phyloP scores from a whole-genome alignment of 2,329 filamentous ascomycete species.

The Pyrenophora teres region DNA sequence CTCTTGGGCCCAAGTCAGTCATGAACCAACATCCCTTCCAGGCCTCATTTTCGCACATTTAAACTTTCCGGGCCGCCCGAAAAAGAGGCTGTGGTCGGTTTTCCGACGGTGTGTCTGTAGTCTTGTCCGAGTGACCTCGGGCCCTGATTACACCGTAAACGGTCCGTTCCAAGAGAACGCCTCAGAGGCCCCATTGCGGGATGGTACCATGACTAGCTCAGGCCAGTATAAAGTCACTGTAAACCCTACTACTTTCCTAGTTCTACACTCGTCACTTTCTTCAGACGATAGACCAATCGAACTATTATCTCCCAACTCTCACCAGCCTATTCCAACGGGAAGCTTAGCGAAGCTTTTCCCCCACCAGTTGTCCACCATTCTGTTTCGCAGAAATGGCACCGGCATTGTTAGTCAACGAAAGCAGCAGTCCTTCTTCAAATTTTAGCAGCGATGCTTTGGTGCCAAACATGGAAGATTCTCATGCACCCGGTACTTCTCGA shows the following conservation, averaged over 20 bases:
- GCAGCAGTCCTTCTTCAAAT: neutral
- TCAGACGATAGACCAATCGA: neutral
- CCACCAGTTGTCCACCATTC: neutral
- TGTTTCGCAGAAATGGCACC: slow-evolving; percentile 9
- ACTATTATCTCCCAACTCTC: neutral
- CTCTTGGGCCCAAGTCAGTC: neutral
- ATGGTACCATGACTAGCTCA: slow-evolving; percentile 10
- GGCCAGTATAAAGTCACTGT: slow-evolving; percentile 16
- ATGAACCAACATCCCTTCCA: neutral
- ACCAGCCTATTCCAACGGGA: too few relatives aligned
- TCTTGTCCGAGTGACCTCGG: slow-evolving; percentile 10
- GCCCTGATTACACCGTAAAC: slow-evolving; percentile 16
- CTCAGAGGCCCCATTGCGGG: slow-evolving; percentile 13
- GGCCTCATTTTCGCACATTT: neutral
- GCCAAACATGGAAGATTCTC: neutral
- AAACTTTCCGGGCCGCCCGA: slow-evolving; percentile 6
- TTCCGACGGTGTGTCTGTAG: slow-evolving; percentile 8
- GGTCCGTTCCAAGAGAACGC: slow-evolving; percentile 8
- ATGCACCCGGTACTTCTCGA: neutral
- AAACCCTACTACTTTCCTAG: neutral
- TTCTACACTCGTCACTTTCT: neutral
- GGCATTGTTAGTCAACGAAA: slow-evolving; percentile 7
- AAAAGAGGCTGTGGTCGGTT: neutral
- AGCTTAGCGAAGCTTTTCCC: neutral
- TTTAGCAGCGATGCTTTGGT: neutral